A percentile compares a stretch with the other conserved stretches of the same genome.
Evolutionary conservation across 78 protist genomes (phyloP).

Genomic region (Dictyostelium citrinum): DNA sequence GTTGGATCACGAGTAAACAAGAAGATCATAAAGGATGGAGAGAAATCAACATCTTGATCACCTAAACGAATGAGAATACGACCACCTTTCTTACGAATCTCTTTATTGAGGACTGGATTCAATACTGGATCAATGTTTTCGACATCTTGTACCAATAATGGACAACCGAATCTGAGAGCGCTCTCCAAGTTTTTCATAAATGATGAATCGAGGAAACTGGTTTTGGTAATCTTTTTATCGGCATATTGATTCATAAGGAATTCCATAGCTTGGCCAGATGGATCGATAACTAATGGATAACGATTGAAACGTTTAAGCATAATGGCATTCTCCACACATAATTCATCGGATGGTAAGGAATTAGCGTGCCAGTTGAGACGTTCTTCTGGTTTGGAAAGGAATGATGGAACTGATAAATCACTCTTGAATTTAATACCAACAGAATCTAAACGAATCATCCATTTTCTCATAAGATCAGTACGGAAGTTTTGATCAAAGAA

Average conservation of each 20-base stretch:
- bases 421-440: conserved; percentile 42
- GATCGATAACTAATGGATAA: conserved; percentile 98
- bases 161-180: conserved; percentile 91
- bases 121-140: conserved; percentile 97
- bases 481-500: conserved; percentile 87
- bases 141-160: conserved; percentile 97
- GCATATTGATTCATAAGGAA: conserved; percentile 87
- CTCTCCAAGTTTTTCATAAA: conserved; percentile 92
- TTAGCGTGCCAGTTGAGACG: conserved; percentile 84
- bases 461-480: conserved; percentile 66
- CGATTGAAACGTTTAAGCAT: conserved; percentile 95
- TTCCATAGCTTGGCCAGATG: conserved; percentile 95
- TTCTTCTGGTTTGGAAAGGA: conserved; percentile 87
- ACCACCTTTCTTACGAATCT: conserved; percentile 91
- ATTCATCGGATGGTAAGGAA: conserved; percentile 95
- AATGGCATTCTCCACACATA: conserved; percentile 97
- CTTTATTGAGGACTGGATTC: conserved; percentile 97
- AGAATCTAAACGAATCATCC: conserved; percentile 81
- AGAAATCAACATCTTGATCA: conserved; percentile 95
- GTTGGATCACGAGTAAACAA: conserved; percentile 94
- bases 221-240: conserved; percentile 83
- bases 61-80: conserved; percentile 94
- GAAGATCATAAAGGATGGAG: conserved; percentile 95
- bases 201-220: conserved; percentile 88
- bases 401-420: conserved; percentile 87